Conservation (phyloP, 805 yeast genomes). For the Saccharomycopsis schoenii region DNA sequence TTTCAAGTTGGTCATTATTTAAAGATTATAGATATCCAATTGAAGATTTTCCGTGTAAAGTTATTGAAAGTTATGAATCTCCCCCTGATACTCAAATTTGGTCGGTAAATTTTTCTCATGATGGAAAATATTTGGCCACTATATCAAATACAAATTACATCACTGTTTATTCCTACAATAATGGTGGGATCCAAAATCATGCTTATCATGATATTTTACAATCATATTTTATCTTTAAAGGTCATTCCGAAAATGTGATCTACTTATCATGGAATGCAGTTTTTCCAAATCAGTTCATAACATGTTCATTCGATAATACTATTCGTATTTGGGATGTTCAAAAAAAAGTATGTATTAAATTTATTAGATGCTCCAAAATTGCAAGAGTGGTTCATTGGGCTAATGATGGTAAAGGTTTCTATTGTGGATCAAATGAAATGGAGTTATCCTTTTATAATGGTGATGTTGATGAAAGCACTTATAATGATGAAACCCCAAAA, state of each 20-base stretch:
- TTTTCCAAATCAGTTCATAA: slow-evolving; percentile 46
- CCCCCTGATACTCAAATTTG: slow-evolving; percentile 59
- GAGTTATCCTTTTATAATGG: slow-evolving; percentile 41
- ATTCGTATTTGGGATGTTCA: slow-evolving; percentile 60
- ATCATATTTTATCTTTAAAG: slow-evolving; percentile 26
- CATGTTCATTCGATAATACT: slow-evolving; percentile 63
- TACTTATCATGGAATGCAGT: slow-evolving; percentile 71
- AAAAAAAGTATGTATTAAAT: slow-evolving; percentile 25
- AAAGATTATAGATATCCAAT: slow-evolving; percentile 28
- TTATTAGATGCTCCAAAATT: slow-evolving; percentile 3
- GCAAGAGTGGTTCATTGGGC: slow-evolving; percentile 34
- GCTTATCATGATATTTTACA: not conserved
- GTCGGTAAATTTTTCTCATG: slow-evolving; percentile 69
- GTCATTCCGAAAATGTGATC: slow-evolving; percentile 45
- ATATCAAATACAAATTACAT: slow-evolving; percentile 38
- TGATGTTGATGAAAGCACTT: slow-evolving; percentile 20
- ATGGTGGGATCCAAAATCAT: not conserved
- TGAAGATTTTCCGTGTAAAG: slow-evolving; percentile 37
- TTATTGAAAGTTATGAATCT: slow-evolving; percentile 32
- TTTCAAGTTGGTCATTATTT: slow-evolving; percentile 24
- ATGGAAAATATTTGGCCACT: slow-evolving; percentile 68
- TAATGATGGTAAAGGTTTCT: slow-evolving; percentile 44
- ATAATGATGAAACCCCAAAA: not conserved
- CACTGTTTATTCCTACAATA: not conserved
- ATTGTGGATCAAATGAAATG: slow-evolving; percentile 72